Evolutionary conservation across 495 filamentous ascomycete genomes (phyloP), one percentile per base, ranked within the genome.

Genomic region (Penicillium samsonianum): DNA sequence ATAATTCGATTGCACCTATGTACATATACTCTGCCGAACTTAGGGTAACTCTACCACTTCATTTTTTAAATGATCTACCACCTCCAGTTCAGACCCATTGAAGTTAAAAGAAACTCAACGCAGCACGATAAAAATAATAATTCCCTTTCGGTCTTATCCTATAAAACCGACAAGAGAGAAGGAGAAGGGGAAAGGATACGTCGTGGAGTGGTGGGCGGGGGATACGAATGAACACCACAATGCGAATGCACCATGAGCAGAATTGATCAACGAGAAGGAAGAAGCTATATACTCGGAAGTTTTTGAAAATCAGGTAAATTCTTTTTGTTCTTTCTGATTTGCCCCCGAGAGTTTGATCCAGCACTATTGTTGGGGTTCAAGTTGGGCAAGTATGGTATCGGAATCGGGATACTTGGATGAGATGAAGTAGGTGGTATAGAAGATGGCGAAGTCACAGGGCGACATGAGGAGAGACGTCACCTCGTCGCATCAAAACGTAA

Each of bases 401-500:
- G 20, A 25, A 50, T 50, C 46, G 46, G 12, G 26, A 42, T 28
- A 20, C 25, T 43, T 26, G 31, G 45, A 14, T 26, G 38, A 25
- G 30, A 55, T 46, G 30, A 19, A 40, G 30, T 31, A 57, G 54
- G 50, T 57, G 33, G 30, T 57, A 50, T 57, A 55, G 41, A 45
- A 30, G 50, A 56, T 48, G 43, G 56, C 28, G 40, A 42, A 41
- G 51, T 55, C 58, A 53, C 51, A 59, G 44, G 50, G 48, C 40
- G 25, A 50, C 17, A 28, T 45, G 55, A 62, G 63, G 61, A 58
- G 23, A 53, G 50, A 58, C 60, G 48, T 67, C 61, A 64, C 57
- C 58, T 68, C 60, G 58, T 61, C 58, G 60, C 55, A 52, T 61
- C 60, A 64, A 61, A 66, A 55, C 54, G 58, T 59, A 62, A 68